A percentile compares a stretch with the other conserved stretches of the same genome.
phyloP scores from a whole-genome alignment of 257 asterid genomes.

The Solanum stenotomum region DNA sequence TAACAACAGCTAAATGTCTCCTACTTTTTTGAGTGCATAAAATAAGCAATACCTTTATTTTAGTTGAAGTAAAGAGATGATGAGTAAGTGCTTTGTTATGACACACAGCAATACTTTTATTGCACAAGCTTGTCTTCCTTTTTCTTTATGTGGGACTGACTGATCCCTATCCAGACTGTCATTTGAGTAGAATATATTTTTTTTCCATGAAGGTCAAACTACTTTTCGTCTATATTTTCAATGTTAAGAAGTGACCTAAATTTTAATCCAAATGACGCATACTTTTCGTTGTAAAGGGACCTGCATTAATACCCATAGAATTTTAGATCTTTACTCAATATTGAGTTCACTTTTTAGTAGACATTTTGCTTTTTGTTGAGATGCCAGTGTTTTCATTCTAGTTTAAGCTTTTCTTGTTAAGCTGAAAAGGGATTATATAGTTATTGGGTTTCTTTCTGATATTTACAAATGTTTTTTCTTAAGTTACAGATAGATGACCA shows the following conservation, averaged over 20 bases:
- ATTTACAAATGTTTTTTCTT: background rate
- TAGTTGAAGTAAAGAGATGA: background rate
- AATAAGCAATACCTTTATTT: background rate
- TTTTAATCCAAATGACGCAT: background rate
- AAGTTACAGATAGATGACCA: background rate
- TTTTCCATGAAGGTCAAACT: background rate
- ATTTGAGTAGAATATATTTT: background rate
- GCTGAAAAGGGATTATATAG: background rate
- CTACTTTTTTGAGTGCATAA: background rate
- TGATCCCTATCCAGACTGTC: slow-evolving; percentile 3
- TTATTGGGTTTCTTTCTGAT: background rate
- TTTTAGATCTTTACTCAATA: background rate
- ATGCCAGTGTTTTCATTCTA: background rate
- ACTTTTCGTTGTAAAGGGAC: background rate
- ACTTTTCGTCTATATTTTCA: background rate
- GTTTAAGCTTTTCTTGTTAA: background rate
- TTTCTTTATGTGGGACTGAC: background rate
- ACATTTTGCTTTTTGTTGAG: background rate
- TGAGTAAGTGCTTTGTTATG: background rate
- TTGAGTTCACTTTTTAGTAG: background rate
- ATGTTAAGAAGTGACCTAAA: background rate
- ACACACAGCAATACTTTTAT: background rate
- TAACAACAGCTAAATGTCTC: background rate
- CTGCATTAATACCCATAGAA: background rate
- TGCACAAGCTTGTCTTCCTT: background rate